A percentile compares a stretch with the other conserved stretches of the same genome.
Evolutionary conservation across 768 basidiomycete species (phyloP).

Genomic region (Russula sp.): DNA sequence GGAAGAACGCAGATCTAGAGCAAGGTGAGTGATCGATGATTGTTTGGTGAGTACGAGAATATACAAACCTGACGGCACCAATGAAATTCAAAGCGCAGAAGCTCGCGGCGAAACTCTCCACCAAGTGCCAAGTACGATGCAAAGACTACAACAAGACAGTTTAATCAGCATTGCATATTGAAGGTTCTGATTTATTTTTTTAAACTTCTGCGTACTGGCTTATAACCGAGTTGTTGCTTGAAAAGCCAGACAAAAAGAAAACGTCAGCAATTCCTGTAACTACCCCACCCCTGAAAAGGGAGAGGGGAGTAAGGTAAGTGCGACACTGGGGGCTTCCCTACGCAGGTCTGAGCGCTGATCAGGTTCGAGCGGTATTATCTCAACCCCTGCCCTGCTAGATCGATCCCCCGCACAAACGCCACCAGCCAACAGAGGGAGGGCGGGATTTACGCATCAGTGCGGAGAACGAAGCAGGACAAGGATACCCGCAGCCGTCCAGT

Average conservation of each 20-base stretch:
- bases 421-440: conserved; percentile 29
- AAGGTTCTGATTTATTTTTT: too few relatives aligned
- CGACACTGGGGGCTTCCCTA: conserved; percentile 89
- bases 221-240: conserved; percentile 74
- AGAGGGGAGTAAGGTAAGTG: conserved; percentile 44
- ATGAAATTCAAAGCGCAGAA: conserved; percentile 91
- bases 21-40: conserved; percentile 10
- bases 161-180: neutral
- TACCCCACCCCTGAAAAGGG: conserved; percentile 40
- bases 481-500: conserved; percentile 94
- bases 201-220: conserved; percentile 54
- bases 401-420: conserved; percentile 31
- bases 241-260: conserved; percentile 31
- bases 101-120: conserved; percentile 85
- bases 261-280: conserved; percentile 49
- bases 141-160: conserved; percentile 54
- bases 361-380: conserved; percentile 98
- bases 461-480: conserved; percentile 35
- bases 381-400: conserved; percentile 60
- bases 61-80: conserved; percentile 69
- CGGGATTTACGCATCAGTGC: conserved; percentile 32
- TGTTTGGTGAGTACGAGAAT: neutral
- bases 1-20: conserved; percentile 67
- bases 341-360: conserved; percentile 97
- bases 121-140: conserved; percentile 77